Evolutionary conservation across 257 asterid species (phyloP).

Genomic region (Gentiana dahurica): DNA sequence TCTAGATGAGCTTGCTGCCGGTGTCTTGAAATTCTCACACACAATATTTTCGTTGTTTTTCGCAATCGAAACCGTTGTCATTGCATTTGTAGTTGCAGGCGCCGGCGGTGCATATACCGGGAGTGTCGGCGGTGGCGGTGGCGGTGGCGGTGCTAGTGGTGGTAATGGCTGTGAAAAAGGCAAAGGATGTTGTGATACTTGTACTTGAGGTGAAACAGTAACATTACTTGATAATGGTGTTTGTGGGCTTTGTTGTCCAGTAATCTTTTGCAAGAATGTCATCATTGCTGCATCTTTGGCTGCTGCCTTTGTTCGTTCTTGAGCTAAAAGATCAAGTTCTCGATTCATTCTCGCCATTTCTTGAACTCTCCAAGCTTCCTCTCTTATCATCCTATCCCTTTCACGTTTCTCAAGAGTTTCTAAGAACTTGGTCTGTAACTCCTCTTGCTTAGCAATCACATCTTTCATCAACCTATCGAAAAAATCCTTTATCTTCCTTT

Average conservation of each 20-base stretch:
- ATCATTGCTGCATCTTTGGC: constrained; percentile 78
- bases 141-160: not conserved
- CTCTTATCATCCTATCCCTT: constrained; percentile 55
- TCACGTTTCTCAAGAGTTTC: constrained; percentile 72
- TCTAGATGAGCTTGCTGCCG: constrained; percentile 45
- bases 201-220: constrained; percentile 9
- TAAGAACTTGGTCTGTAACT: constrained; percentile 55
- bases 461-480: constrained; percentile 53
- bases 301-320: constrained; percentile 72
- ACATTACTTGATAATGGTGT: constrained; percentile 18
- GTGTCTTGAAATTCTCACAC: constrained; percentile 17
- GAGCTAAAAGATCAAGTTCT: constrained; percentile 60
- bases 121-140: constrained; percentile 4
- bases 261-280: constrained; percentile 52
- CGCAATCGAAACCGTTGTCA: constrained; percentile 9
- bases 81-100: not conserved
- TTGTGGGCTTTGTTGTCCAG: constrained; percentile 38
- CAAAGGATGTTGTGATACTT: constrained; percentile 10
- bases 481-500: constrained; percentile 86
- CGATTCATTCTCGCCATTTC: constrained; percentile 64
- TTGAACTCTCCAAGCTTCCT: constrained; percentile 80
- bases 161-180: constrained; percentile 12
- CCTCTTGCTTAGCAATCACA: constrained; percentile 73
- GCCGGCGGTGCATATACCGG: constrained; percentile 3
- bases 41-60: constrained; percentile 25